Conservation (phyloP, 2,329 filamentous ascomycete species). For the Periglandula ipomoeae region DNA sequence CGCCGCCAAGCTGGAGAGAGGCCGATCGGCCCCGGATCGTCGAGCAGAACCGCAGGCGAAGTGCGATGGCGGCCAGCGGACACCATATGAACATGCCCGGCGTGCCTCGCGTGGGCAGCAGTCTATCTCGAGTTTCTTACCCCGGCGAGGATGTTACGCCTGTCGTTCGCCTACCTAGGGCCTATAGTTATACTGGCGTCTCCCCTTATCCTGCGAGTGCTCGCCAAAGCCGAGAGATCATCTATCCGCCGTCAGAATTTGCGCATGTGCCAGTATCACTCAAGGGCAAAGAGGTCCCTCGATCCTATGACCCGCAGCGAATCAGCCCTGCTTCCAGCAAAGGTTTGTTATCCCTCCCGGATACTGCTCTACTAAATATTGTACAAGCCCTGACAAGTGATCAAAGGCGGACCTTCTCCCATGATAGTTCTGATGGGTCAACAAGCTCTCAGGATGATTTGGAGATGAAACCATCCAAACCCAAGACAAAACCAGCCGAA, state of each 20-base stretch:
- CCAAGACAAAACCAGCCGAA: conserved; percentile 5
- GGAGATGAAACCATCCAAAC: conserved; percentile 25
- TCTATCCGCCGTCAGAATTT: conserved; percentile 20
- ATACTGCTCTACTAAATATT: no score
- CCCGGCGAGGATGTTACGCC: conserved; percentile 32
- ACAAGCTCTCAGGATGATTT: conserved; percentile 30
- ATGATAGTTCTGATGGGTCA: conserved; percentile 28
- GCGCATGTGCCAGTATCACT: conserved; percentile 18
- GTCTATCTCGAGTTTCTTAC: conserved; percentile 38
- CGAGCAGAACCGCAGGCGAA: conserved; percentile 41
- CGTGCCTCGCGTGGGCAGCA: conserved; percentile 37
- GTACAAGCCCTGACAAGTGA: no score
- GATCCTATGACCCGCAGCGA: conserved; percentile 23
- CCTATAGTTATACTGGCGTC: conserved; percentile 34
- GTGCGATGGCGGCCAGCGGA: conserved; percentile 34
- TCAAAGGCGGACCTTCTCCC: conserved; percentile 9
- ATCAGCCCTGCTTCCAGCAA: conserved; percentile 29
- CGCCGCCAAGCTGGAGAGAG: conserved; percentile 40
- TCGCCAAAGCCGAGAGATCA: conserved; percentile 20
- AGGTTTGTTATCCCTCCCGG: no score
- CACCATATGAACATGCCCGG: conserved; percentile 28
- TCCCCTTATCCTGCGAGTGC: conserved; percentile 19
- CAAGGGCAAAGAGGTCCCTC: conserved; percentile 35
- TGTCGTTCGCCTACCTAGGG: conserved; percentile 28
- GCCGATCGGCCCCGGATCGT: conserved; percentile 38